phyloP scores from a whole-genome alignment of 2,329 filamentous ascomycete species.

The Hymenoscyphus fructigenus region DNA sequence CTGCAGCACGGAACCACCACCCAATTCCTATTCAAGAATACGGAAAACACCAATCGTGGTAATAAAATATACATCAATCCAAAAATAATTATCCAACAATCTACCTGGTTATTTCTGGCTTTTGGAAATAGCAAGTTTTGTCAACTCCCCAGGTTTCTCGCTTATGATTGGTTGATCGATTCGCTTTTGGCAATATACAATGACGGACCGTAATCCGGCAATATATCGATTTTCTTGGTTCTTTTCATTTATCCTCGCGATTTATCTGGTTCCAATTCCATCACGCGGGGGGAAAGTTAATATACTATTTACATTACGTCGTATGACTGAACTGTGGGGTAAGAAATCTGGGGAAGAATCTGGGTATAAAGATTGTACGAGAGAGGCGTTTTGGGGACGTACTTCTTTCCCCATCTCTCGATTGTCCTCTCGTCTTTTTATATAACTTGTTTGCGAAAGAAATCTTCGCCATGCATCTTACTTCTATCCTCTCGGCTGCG shows the following conservation, averaged over 20 bases:
- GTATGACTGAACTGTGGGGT: conserved; percentile 23
- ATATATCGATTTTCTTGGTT: neutral
- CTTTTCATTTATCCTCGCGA: neutral
- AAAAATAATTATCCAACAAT: no score
- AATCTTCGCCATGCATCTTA: conserved; percentile 38
- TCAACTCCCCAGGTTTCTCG: no score
- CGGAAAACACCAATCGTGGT: no score
- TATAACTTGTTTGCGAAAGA: neutral
- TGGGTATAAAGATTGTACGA: conserved; percentile 20
- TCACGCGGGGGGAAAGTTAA: neutral
- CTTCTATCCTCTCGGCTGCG: conserved; percentile 37
- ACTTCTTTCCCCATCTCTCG: neutral
- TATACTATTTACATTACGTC: conserved; percentile 6
- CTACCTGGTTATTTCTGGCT: no score
- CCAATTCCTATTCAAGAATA: no score
- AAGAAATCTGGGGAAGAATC: conserved; percentile 17
- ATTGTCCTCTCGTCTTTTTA: neutral
- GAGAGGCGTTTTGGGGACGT: neutral
- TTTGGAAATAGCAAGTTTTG: no score
- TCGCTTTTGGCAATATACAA: conserved; percentile 5
- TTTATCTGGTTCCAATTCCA: neutral
- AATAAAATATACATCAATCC: no score
- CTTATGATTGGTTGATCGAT: no score
- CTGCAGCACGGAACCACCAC: no score
- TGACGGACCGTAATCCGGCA: conserved; percentile 1